Percentiles rank a stretch among this genome's conserved stretches.
Evolutionary conservation across 2,329 filamentous ascomycete genomes (phyloP).

Genomic region (Coniella lustricola): DNA sequence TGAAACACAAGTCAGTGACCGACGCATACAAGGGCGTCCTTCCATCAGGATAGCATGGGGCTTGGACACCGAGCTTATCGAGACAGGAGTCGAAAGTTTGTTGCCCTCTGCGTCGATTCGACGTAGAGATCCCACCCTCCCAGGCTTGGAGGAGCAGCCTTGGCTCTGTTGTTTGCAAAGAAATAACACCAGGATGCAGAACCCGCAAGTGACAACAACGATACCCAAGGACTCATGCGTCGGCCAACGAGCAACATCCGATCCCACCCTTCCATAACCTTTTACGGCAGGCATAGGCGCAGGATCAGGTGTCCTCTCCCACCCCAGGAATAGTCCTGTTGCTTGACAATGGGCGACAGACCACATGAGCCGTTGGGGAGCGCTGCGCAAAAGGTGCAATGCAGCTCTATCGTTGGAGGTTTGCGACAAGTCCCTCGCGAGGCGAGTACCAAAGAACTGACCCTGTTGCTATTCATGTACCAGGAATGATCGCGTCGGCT

Average conservation of each 20-base stretch:
- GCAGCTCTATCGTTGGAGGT: conserved; percentile 2
- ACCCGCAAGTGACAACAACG: conserved; percentile 1
- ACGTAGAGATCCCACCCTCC: conserved; percentile 8
- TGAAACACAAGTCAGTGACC: background rate
- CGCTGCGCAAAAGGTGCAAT: conserved; percentile 1
- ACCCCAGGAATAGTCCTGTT: background rate
- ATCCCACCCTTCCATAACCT: conserved; percentile 1
- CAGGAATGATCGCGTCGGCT: background rate
- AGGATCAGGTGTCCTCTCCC: too few species aligned
- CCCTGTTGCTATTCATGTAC: background rate
- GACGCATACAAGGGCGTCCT: background rate
- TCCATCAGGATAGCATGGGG: background rate
- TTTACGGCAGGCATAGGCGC: background rate
- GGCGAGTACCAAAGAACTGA: conserved; percentile 2
- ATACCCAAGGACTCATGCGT: background rate
- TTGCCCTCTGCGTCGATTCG: background rate
- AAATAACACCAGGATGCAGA: background rate
- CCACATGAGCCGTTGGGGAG: background rate
- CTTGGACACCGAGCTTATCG: background rate
- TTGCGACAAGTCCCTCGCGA: conserved; percentile 2
- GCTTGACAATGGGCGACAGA: conserved; percentile 4
- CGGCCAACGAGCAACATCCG: background rate
- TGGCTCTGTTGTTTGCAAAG: conserved; percentile 1
- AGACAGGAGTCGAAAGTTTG: background rate
- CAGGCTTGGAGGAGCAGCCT: conserved; percentile 10